Evolutionary conservation across 148 eudicot species (phyloP).

Genomic region (Cornus florida): DNA sequence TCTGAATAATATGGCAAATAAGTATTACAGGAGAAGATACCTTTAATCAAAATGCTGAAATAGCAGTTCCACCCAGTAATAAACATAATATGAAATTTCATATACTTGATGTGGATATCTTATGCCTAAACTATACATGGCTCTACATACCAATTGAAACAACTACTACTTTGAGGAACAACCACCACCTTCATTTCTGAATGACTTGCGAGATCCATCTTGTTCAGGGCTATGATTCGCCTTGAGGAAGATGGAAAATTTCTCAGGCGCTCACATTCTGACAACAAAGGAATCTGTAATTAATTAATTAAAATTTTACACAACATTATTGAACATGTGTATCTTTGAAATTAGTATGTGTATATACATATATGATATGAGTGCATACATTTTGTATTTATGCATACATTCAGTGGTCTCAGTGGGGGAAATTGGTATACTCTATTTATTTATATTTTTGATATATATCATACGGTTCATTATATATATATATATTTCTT

Average conservation of each 20-base stretch:
- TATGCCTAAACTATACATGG: background rate
- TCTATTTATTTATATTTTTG: no score
- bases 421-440: no score
- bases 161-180: background rate
- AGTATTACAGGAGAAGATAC: background rate
- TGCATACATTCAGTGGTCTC: no score
- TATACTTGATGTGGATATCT: no score
- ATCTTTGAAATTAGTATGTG: background rate
- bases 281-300: slow-evolving; percentile 70
- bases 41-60: no score
- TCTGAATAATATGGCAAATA: background rate
- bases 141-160: background rate
- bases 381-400: background rate
- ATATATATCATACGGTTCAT: no score
- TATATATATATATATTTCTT: no score
- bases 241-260: slow-evolving; percentile 40
- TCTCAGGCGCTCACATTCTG: slow-evolving; percentile 51
- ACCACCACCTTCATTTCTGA: slow-evolving; percentile 48
- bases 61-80: background rate
- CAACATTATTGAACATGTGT: background rate
- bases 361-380: no score
- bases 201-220: slow-evolving; percentile 68
- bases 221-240: slow-evolving; percentile 67
- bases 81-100: no score
- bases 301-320: background rate